Percentiles rank a stretch among this genome's conserved stretches.
phyloP scores from a whole-genome alignment of 345 rosid genomes.

The Ricinus communis region DNA sequence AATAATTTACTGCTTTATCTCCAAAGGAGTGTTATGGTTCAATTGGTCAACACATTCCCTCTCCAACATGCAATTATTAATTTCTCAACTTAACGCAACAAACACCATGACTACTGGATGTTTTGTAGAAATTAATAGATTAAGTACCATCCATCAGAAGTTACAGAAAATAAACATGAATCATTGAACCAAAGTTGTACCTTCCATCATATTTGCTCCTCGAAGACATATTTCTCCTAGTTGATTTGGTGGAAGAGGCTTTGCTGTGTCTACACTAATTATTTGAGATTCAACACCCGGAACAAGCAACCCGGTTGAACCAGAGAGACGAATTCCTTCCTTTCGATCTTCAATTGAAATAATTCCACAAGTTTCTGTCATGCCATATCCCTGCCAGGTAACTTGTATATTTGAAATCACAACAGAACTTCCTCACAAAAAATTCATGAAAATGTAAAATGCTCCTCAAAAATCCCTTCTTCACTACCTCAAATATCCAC shows the following conservation, averaged over 20 bases:
- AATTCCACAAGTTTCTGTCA: constrained; percentile 86
- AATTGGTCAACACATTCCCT: neutral
- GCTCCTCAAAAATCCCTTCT: too few species aligned
- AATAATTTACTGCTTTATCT: neutral
- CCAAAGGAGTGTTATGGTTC: neutral
- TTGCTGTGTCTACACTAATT: constrained; percentile 52
- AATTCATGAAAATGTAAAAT: too few species aligned
- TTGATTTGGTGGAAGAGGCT: constrained; percentile 74
- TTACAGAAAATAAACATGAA: too few species aligned
- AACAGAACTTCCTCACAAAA: too few species aligned
- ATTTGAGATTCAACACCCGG: constrained; percentile 74
- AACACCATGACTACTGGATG: too few species aligned
- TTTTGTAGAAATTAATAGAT: neutral
- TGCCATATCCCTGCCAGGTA: constrained; percentile 72
- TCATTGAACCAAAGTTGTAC: constrained; percentile 37
- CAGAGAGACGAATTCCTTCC: constrained; percentile 45
- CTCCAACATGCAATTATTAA: neutral
- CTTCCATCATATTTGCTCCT: constrained; percentile 89
- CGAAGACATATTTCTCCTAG: constrained; percentile 77
- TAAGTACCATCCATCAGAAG: too few species aligned
- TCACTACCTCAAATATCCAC: too few species aligned
- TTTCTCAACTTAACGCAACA: neutral
- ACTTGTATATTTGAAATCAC: neutral
- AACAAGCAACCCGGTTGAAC: constrained; percentile 69
- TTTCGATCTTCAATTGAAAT: constrained; percentile 53